phyloP scores from a whole-genome alignment of 495 filamentous ascomycete species.

The Penicillium chermesinum region DNA sequence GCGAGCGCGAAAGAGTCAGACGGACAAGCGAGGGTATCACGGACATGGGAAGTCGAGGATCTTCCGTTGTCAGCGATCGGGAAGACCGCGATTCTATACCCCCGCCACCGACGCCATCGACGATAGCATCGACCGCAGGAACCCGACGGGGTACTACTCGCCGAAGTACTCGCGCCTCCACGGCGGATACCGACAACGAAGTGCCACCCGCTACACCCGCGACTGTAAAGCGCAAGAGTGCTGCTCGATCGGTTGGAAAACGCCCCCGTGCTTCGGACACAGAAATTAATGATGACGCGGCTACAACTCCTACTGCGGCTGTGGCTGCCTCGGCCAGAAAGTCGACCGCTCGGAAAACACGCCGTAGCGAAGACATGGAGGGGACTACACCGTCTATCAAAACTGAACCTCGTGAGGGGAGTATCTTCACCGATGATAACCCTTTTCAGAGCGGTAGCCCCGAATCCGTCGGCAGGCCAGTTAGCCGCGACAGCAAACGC shows the following conservation, averaged over 20 bases:
- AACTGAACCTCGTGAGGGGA: conserved; percentile 38
- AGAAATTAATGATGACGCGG: conserved; percentile 38
- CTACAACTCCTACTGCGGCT: conserved; percentile 31
- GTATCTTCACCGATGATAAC: conserved; percentile 80
- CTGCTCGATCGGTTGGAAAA: conserved; percentile 44
- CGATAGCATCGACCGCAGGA: conserved; percentile 40
- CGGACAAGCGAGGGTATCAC: conserved; percentile 80
- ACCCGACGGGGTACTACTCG: conserved; percentile 35
- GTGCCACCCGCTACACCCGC: conserved; percentile 28
- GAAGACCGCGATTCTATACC: conserved; percentile 41
- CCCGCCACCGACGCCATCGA: conserved; percentile 44
- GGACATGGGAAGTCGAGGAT: conserved; percentile 61
- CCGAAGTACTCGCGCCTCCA: conserved; percentile 35
- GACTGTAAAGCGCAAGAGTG: conserved; percentile 25
- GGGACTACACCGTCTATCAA: conserved; percentile 32
- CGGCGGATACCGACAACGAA: conserved; percentile 33
- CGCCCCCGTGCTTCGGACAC: conserved; percentile 50
- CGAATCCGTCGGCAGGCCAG: conserved; percentile 25
- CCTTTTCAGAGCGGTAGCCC: conserved; percentile 88
- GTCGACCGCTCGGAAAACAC: conserved; percentile 44
- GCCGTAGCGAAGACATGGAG: conserved; percentile 51
- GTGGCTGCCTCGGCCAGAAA: conserved; percentile 29
- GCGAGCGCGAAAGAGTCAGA: conserved; percentile 68
- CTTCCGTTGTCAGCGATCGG: conserved; percentile 41
- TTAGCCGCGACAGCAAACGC: conserved; percentile 43